Base-by-base conservation (phyloP, 371 early-diverging fungal genomes). In the Circinella umbellata region DNA sequence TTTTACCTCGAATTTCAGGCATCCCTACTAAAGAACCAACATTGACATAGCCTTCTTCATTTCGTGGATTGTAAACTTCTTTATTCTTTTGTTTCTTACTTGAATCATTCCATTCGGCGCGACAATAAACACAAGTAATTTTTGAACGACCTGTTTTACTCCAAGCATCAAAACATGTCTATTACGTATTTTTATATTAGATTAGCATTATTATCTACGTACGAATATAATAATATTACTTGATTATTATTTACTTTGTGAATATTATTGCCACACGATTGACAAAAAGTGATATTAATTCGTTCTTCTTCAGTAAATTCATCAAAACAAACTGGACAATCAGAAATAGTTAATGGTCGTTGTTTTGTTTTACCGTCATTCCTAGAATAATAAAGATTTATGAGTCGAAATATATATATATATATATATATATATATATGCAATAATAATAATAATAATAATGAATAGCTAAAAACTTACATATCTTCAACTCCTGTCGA, bases 241-340 rank as follows among this genome's bases (percentile, higher is more conserved):
- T n/a, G n/a, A 27, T 27, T 27, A 27, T 27, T 27, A 27, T 27
- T 62, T 75, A 74, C 80, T 66, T 73, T 62, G 48, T 81, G 82
- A 55, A 81, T 68, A 55, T 81, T 81, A 20, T 81, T 81, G 15
- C 79, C 76, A 49, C 82, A 81, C 0, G 64, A 64, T 34, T 67
- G 69, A 51, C 82, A 81, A 36, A 71, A 81, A 14, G 66, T 59
- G 63, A 76, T 79, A 0, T 9, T 18, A 15, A 48, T 34, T 4
- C 73, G 69, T 8, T 72, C 63, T 5, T 27, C 59, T 53, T 77
- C 71, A 66, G 75, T 71, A 57, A 81, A 81, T 20, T 62, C 69
- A 61, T 81, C 82, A 51, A 76, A 81, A 46, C 82, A 81, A 11
- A 81, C 74, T 13, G 82, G 82, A 49, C 82, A 81, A 38, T 81